Conservation (phyloP, 192 early-diverging fungal genomes). For the Diversispora epigaea region DNA sequence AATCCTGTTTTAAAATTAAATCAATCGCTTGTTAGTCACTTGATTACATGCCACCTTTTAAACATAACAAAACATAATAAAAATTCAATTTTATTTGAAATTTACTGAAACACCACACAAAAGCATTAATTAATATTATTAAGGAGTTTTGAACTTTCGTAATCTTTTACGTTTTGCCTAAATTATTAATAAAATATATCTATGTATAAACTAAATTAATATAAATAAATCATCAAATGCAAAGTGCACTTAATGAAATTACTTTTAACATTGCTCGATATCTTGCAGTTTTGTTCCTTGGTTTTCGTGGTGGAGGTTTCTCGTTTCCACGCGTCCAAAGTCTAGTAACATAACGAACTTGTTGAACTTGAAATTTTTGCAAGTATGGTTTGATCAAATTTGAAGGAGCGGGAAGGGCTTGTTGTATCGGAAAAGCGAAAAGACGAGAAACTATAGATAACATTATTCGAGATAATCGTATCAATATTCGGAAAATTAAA, state of each 20-base stretch:
- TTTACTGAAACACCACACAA: no score
- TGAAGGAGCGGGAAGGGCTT: background rate
- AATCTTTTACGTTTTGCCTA: constrained; percentile 9
- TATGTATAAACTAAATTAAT: background rate
- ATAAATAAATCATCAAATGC: background rate
- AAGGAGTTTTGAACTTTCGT: background rate
- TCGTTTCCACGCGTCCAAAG: background rate
- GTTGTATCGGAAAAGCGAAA: background rate
- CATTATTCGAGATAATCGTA: no score
- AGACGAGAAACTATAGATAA: background rate
- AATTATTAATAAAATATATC: background rate
- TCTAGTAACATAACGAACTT: background rate
- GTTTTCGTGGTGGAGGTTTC: background rate
- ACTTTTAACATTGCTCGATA: background rate
- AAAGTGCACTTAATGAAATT: background rate
- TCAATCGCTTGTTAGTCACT: no score
- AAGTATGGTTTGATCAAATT: background rate
- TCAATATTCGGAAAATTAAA: no score
- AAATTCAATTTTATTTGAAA: no score
- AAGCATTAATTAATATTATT: no score
- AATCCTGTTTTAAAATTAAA: no score
- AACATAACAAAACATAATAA: no score
- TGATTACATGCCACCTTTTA: no score
- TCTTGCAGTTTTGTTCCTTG: background rate
- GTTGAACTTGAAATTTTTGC: background rate